Base-by-base conservation (phyloP, 2,329 filamentous ascomycete genomes). In the Coniochaeta prunicola region DNA sequence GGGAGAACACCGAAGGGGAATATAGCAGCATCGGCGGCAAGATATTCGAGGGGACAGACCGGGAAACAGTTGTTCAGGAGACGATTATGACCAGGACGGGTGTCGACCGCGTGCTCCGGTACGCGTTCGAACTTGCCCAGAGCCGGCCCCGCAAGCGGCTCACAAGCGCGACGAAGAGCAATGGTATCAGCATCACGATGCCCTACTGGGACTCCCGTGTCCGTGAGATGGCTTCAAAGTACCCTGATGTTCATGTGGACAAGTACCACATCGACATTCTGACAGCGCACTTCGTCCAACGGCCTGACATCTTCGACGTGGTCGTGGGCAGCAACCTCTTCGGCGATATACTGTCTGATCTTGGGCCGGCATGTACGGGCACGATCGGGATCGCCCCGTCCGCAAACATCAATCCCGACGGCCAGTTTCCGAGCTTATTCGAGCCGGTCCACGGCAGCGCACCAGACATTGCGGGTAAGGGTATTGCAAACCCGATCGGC, bases 341-440 rank as follows among this genome's bases (percentile, higher is more conserved):
- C 36, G 83, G 82, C 1, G 84, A 87, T 62, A 86, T 87, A 60
- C 75, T 87, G 3, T 85, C 82, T 1, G 84, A 88, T 65, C 76
- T 88, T 10, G 85, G 84, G 5, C 84, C 85, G 4, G 83, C 84
- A 0, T 75, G 87, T 19, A 84, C 84, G 4, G 86, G 85, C 1
- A 85, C 82, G 0, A 88, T 88, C 61, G 85, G 85, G 5, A 87
- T 88, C 61, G 85, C 85, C 0, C 85, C 85, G 1, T 86, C 84
- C 0, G 81, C 76, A 3, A 87, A 86, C 62, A 75, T 88, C 17
- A 84, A 87, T 64, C 84, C 84, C 1, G 84, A 80, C 2, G 74
- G 82, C 17, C 67, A 79, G 62, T 80, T 84, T 60, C 85, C 85
- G 0, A 83, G 79, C 59, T 80, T 87, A 73, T 87, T 86, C 61